Base-by-base conservation (phyloP, 2,329 filamentous ascomycete species). In the Ophiostoma pallidulum region DNA sequence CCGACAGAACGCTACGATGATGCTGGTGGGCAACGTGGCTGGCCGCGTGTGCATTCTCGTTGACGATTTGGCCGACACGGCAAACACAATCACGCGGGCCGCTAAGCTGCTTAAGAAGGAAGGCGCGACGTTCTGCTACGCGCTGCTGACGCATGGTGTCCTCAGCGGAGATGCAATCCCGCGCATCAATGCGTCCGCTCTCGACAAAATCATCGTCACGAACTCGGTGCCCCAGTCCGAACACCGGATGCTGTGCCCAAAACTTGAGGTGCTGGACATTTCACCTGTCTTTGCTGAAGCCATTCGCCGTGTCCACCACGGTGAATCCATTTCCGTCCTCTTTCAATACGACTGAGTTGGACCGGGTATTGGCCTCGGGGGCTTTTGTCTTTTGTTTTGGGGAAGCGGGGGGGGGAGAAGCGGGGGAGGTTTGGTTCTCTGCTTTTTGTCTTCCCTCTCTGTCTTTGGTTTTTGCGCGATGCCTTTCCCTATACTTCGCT, bases 91-190 rank as follows among this genome's bases (percentile, higher is more conserved):
- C 58, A 97, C 91, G 0, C 80, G 92, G 51, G 92, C 92, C 8
- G 92, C 92, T 26, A 96, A 97, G 71, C 75, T 97, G n/a, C 71
- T 97, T 55, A 96, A 96, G 72, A 91, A 88, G 59, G 88, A 96
- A 67, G 90, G 91, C 37, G 92, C 92, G n/a, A 84, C 82, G 31
- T 81, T 81, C 56, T 89, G 97, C 39, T 94, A 90, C 63, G 92
- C 92, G 7, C 75, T 98, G 45, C 77, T 98, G 56, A 97, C 92
- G 5, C 92, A 98, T 62, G 92, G 91, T 45, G 88, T 97, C 54
- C 78, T 98, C 61, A 95, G 87, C 61, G 92, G 92, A 28, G 91
- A 98, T 64, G 91, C 91, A 46, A 92, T 97, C 59, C 82, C 89
- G 43, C 82, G 91, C 50, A 90, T 98, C 71, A 96, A 95, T 61